Base-by-base conservation (phyloP, 495 filamentous ascomycete species). In the Apodospora peruviana region DNA sequence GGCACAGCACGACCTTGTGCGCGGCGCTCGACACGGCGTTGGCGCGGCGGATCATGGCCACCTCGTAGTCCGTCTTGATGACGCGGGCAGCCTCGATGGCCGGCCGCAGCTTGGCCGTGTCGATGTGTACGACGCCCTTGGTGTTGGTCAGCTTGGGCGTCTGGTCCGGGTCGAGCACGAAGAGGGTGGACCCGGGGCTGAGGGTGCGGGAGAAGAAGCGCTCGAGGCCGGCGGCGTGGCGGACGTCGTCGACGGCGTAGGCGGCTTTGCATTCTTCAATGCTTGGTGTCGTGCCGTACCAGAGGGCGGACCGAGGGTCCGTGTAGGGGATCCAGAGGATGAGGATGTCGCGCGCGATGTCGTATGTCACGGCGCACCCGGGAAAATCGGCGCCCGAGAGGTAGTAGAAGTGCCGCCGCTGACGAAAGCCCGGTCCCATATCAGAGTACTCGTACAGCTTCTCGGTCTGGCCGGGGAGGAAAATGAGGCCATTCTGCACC, bases 51-150 rank as follows among this genome's bases (percentile, higher is more conserved):
- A 95, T 87, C 63, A 90, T 73, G 2, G 73, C 74, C 47, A 96
- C 80, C 59, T 97, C 91, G 58, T 91, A 84, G 20, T 79, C 73
- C 38, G 83, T 81, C 64, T 96, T 97, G 70, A 88, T 78, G 0
- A 85, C 81, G 7, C 90, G 80, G 3, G 81, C 81, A 25, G 75
- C 70, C 65, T 90, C 75, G 68, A 90, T 90, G 27, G 86, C 86
- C 0, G 77, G 77, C 44, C 75, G 66, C 20, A 90, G 78, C 25
- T 57, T 57, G 21, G 50, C 56, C 29, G 62, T 67, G 56, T 78
- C 72, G 32, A 78, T 67, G 32, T 47, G 53, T 4, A 65, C 60
- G 12, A 70, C 37, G 11, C 50, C 60, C 42, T 65, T 67, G 53
- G 60, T 56, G 20, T 45, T 55, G 5, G 63, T 55, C 24, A 67